Base-by-base conservation (phyloP, 2,329 filamentous ascomycete genomes). In the Ophiostoma fasciatum region DNA sequence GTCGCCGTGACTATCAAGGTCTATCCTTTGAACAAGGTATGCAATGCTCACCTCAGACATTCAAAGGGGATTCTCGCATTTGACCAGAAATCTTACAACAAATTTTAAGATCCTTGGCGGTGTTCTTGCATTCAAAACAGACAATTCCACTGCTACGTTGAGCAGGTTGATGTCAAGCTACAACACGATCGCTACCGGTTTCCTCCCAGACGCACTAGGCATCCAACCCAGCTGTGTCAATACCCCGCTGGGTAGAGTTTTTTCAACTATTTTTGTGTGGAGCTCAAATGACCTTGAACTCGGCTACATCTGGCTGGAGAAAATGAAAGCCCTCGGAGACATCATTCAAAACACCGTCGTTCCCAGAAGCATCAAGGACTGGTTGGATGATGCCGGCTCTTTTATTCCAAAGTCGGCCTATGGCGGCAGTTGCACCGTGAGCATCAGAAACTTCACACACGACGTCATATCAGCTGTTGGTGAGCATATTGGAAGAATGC, bases 1-100 rank as follows among this genome's bases (percentile, higher is more conserved):
- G 45, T 47, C 3, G 46, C 46, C 26, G 27, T 51, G 18, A 49
- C 42, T 2, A 38, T 52, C 42, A 50, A 49, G 33, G 45, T 48
- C 1, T 49, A 51, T 17, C 40, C 33, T 4, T 17, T 37, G 7
- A 20, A 37, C 4, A 20, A 38, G 36, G 39, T 38, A n/a, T 6
- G 28, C 7, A 8, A 20, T n/a, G n/a, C n/a, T n/a, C n/a, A n/a
- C n/a, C n/a, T n/a, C n/a, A n/a, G n/a, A n/a, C n/a, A n/a, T n/a
- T n/a, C n/a, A n/a, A n/a, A n/a, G n/a, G n/a, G n/a, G n/a, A n/a
- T n/a, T n/a, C n/a, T n/a, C n/a, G n/a, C n/a, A n/a, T n/a, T n/a
- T n/a, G n/a, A n/a, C n/a, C n/a, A n/a, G n/a, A n/a, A n/a, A n/a
- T n/a, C n/a, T n/a, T n/a, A n/a, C n/a, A n/a, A n/a, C n/a, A n/a